Base-by-base conservation (phyloP, 345 rosid genomes). In the Linum trigynum region DNA sequence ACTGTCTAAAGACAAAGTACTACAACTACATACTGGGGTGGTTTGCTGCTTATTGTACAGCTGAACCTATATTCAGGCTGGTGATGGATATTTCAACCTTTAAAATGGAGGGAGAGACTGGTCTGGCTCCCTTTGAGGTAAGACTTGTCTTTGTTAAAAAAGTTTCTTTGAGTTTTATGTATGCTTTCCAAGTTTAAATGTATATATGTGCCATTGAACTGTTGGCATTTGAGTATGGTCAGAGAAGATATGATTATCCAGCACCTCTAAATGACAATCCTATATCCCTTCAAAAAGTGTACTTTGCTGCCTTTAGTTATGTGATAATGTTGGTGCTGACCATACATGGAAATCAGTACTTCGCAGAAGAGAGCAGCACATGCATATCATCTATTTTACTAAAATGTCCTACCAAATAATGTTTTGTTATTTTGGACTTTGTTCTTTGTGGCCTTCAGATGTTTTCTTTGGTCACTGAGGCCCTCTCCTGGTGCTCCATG, bases 111-210 rank as follows among this genome's bases (percentile, higher is more conserved):
- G 74, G 71, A 7, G 74, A 58, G 63, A 10, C 15, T 37, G 60
- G 57, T 11, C 67, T 70, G 16, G 62, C 78, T 63, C 78, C 74
- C 39, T 70, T 74, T 9, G 78, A 74, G 74, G 78, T 66, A 70
- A 55, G 1, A 16, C 55, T 62, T 39, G 39, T 17, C 10, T 5
- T 38, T 57, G 14, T 17, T 8, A 48, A 14, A 0, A 55, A 2
- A 2, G 32, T 4, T 23, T 23, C 32, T 45, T 45, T 45, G 7
- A 45, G 12, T 45, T 45, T 4, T 45, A 45, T 45, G 12, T 45
- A 7, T 14, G 2, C 11, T 7, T 14, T 14, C 12, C 7, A 14
- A 45, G 51, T 45, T 45, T 45, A 45, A 23, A 23, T 23, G 32
- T 45, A 7, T 5, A 8, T 45, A 8, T 45, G 10, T 5, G 51